phyloP scores from a whole-genome alignment of 495 filamentous ascomycete species.

The Penicillium argentinense region DNA sequence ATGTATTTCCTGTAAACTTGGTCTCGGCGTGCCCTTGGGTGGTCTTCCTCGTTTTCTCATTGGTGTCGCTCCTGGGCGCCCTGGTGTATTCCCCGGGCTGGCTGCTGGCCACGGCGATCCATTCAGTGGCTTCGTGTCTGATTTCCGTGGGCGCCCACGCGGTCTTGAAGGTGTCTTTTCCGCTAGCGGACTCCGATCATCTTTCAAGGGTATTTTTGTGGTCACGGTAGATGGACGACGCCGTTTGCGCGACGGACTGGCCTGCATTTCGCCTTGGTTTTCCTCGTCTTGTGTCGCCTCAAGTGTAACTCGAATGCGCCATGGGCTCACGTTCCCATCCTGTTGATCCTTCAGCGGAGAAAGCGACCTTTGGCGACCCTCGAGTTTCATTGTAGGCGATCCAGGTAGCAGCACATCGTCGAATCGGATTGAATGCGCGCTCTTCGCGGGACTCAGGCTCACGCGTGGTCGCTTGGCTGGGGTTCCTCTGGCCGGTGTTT shows the following conservation, averaged over 20 bases:
- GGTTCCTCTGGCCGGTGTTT: too few relatives aligned
- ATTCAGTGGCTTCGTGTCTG: constrained; percentile 25
- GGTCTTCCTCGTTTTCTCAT: constrained; percentile 40
- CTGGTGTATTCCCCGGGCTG: constrained; percentile 39
- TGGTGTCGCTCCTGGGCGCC: constrained; percentile 11
- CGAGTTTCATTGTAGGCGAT: constrained; percentile 38
- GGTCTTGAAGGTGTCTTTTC: constrained; percentile 38
- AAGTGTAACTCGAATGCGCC: constrained; percentile 58
- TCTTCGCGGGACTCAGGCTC: constrained; percentile 39
- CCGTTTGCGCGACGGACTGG: constrained; percentile 36
- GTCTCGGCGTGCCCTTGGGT: constrained; percentile 35
- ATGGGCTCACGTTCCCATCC: constrained; percentile 49
- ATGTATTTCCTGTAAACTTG: constrained; percentile 7
- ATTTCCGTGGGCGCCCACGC: constrained; percentile 50
- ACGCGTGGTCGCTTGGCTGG: constrained; percentile 38
- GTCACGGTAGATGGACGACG: constrained; percentile 44
- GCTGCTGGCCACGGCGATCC: constrained; percentile 37
- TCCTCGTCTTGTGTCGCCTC: constrained; percentile 56
- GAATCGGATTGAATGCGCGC: constrained; percentile 45
- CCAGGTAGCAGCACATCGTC: constrained; percentile 47
- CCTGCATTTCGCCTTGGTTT: constrained; percentile 26
- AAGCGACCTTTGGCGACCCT: constrained; percentile 30
- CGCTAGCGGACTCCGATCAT: constrained; percentile 30
- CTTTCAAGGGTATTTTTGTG: constrained; percentile 56
- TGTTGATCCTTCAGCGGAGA: constrained; percentile 39